Conservation (phyloP, 768 basidiomycete genomes). For the Tylopilus cervinicoccineus region DNA sequence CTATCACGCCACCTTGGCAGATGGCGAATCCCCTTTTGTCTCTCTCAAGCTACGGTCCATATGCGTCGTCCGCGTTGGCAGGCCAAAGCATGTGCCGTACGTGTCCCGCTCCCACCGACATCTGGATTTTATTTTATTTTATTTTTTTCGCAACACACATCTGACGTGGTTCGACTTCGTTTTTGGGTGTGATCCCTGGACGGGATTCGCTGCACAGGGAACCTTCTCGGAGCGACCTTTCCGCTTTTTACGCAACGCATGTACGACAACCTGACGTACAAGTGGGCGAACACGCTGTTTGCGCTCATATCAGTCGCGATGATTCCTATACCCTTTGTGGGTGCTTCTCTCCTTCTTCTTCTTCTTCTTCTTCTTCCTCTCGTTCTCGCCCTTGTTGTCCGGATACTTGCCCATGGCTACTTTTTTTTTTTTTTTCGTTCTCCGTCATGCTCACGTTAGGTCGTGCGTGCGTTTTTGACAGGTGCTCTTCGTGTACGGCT, state of each 20-base stretch:
- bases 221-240: conserved; percentile 49
- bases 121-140: too few species aligned
- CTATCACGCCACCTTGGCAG: not conserved
- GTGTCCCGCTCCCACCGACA: conserved; percentile 17
- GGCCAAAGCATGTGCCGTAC: conserved; percentile 59
- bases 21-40: not conserved
- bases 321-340: conserved; percentile 58
- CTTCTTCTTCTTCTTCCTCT: not conserved
- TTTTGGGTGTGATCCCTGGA: conserved; percentile 4
- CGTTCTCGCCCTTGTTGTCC: not conserved
- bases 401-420: too few species aligned
- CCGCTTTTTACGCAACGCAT: conserved; percentile 61
- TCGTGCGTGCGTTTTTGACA: not conserved
- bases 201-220: conserved; percentile 36
- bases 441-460: not conserved
- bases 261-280: conserved; percentile 51
- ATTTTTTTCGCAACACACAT: too few species aligned
- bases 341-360: conserved; percentile 10
- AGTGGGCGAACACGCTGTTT: conserved; percentile 59
- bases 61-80: conserved; percentile 66
- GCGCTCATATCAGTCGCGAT: conserved; percentile 49
- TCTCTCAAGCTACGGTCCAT: conserved; percentile 45
- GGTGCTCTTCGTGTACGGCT: conserved; percentile 32
- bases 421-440: not conserved
- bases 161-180: conserved; percentile 17